Conservation (phyloP, 345 rosid genomes). For the Moricandia moricandioides region DNA sequence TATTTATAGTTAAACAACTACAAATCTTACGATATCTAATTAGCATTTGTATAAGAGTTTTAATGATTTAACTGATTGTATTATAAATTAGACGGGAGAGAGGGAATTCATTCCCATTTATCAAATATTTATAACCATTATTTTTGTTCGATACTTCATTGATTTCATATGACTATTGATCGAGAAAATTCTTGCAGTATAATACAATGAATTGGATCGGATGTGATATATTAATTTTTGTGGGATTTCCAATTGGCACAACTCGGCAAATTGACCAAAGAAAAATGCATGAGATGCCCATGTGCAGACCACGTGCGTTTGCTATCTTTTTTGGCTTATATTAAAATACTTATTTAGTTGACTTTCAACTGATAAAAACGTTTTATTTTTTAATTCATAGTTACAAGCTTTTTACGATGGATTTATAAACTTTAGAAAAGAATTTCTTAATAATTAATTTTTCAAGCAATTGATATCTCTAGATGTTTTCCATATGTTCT, state of each 20-base stretch:
- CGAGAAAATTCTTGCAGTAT: background rate
- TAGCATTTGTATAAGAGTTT: background rate
- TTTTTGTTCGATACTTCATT: background rate
- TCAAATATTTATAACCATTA: background rate
- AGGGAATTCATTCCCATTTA: background rate
- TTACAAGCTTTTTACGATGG: background rate
- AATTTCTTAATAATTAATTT: background rate
- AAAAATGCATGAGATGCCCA: slow-evolving; percentile 35
- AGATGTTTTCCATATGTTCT: background rate
- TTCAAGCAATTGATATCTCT: background rate
- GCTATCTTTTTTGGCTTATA: slow-evolving; percentile 16
- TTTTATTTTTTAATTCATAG: background rate
- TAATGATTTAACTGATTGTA: background rate
- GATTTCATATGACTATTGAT: background rate
- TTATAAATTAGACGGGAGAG: background rate
- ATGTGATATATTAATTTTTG: slow-evolving; percentile 12
- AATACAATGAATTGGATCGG: background rate
- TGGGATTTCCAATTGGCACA: slow-evolving; percentile 17
- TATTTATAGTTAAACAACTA: background rate
- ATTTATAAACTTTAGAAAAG: background rate
- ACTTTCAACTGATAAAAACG: background rate
- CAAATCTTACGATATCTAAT: background rate
- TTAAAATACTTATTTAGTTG: background rate
- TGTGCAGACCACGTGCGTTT: slow-evolving; percentile 33
- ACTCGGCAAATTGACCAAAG: slow-evolving; percentile 29